Evolutionary conservation across 352 stramenopile species (phyloP), one percentile per base, ranked within the genome.

Genomic region (Aphanomyces stellatus): DNA sequence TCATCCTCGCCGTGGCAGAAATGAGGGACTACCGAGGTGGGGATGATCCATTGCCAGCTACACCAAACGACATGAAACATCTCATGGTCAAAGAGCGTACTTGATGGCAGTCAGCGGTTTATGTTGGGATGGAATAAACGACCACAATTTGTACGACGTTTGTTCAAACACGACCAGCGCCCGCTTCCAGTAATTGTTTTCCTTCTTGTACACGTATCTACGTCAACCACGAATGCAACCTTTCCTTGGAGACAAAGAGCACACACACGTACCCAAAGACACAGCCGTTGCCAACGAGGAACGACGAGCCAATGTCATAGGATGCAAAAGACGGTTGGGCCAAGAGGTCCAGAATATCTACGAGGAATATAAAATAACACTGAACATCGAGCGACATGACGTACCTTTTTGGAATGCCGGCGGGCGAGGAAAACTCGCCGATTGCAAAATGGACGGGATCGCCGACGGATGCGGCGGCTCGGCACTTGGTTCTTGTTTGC

Each of bases 1-100:
- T 93, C 86, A 67, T 93, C 85, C 61, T 95, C 84, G 4, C 86
- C 86, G 62, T 95, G 86, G 6, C 82, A 91, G 65, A 93, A 95
- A 15, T 84, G 78, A 17, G 72, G 82, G 30, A 76, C 77, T 11
- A 95, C 84, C 5, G 78, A 79, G 30, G 92, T 71, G 22, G 86
- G 86, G 0, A 95, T 75, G 51, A 95, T 90, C 86, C 86, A 95
- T 65, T 92, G 90, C 86, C 86, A 95, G 60, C 60, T 67, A 43
- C 15, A 22, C 28, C 46, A 57, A 11, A 13, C 1, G 7, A 57
- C 17, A 15, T 22, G 46, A 15, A 15, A 22, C 19, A 57, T 57
- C 33, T 57, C 5, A 17, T 40, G 19, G 22, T 34, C 4, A 37
- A 8, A 57, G 15, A 22, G 1, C 49, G n/a, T 67, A 67, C 69